Percentiles rank a stretch among this genome's conserved stretches.
Evolutionary conservation across 2,329 filamentous ascomycete genomes (phyloP).

Genomic region (Neurospora crassa): DNA sequence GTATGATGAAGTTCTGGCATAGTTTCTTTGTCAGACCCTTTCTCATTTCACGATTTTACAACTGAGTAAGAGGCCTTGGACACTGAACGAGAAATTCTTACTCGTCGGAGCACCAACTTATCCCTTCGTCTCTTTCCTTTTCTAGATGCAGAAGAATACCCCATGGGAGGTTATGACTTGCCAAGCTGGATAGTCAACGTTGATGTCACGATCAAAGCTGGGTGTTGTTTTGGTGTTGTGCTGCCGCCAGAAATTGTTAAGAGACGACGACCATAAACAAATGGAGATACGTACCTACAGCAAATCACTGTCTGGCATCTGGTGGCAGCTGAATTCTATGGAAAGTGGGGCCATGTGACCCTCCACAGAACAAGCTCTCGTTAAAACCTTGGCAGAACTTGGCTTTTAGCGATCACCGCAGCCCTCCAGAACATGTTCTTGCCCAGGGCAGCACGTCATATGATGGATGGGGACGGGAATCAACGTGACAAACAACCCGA

Average conservation of each 20-base stretch:
- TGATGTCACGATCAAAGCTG: not conserved
- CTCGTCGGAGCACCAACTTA: not conserved
- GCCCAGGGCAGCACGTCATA: not conserved
- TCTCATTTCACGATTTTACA: not conserved
- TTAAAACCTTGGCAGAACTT: not conserved
- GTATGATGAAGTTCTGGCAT: not conserved
- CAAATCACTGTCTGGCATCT: not conserved
- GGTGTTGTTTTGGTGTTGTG: not conserved
- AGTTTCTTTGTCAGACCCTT: not conserved
- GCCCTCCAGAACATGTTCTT: not conserved
- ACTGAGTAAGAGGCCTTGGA: not conserved
- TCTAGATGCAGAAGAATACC: not conserved
- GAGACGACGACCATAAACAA: not conserved
- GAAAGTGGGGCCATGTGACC: not conserved
- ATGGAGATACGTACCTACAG: not conserved
- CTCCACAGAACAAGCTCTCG: not conserved
- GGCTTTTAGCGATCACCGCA: not conserved
- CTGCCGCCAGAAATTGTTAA: not conserved
- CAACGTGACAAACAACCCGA: not conserved
- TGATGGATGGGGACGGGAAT: not conserved
- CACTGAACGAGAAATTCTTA: not conserved
- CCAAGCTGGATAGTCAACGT: not conserved
- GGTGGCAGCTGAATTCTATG: not conserved
- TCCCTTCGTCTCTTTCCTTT: not conserved
- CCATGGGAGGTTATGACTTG: not conserved